A percentile compares a stretch with the other conserved stretches of the same genome.
phyloP scores from a whole-genome alignment of 1,139 yeast species.

The Hansenula lynferdii region DNA sequence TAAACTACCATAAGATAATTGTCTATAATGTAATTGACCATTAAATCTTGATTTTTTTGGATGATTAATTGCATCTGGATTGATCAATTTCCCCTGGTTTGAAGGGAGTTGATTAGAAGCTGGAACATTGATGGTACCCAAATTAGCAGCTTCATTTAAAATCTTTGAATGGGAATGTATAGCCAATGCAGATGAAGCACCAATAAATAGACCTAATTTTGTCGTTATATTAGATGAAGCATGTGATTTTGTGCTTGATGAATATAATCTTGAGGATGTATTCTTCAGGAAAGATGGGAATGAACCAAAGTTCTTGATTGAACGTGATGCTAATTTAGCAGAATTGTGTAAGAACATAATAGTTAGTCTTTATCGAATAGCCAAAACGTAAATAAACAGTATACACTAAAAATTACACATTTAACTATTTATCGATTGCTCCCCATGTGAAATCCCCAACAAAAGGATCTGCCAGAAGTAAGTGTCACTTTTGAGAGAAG shows the following conservation, averaged over 20 bases:
- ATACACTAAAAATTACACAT: no score
- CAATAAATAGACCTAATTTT: slow-evolving; percentile 16
- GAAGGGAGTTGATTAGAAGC: no score
- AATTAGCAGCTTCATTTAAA: slow-evolving; percentile 20
- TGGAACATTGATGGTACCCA: slow-evolving; percentile 18
- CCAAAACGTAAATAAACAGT: no score
- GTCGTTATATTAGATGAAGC: neutral
- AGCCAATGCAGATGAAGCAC: slow-evolving; percentile 17
- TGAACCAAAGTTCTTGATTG: no score
- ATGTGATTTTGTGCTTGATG: neutral
- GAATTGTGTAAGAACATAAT: no score
- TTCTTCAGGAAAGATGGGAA: neutral
- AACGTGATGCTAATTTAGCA: no score
- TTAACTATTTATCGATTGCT: no score
- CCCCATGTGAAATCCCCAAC: no score
- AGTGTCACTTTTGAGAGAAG: no score
- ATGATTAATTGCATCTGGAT: slow-evolving; percentile 8
- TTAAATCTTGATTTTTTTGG: slow-evolving; percentile 27
- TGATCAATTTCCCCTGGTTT: slow-evolving; percentile 4
- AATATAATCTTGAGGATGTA: slow-evolving; percentile 1
- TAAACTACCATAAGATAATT: slow-evolving; percentile 56
- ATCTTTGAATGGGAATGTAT: slow-evolving; percentile 18
- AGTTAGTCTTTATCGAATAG: no score
- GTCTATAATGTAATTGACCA: slow-evolving; percentile 46
- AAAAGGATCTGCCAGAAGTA: no score